Evolutionary conservation across 78 protist species (phyloP).

Genomic region (Thecamonas trahens): DNA sequence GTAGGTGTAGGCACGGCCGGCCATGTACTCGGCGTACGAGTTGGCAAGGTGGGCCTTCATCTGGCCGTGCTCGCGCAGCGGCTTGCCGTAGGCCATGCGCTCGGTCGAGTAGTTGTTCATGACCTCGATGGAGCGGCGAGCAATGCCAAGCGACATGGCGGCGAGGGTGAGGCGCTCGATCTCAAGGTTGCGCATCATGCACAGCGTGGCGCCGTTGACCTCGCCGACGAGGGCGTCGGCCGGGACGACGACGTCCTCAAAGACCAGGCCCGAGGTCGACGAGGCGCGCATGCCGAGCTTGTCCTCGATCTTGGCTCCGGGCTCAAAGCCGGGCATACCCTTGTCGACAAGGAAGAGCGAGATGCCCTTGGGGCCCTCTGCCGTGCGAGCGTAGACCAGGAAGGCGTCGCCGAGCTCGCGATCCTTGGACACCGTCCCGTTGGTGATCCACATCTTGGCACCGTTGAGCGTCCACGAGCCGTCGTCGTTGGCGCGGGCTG

Average conservation of each 20-base stretch:
- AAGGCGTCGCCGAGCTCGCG: slow-evolving; percentile 3
- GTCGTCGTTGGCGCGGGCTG: slow-evolving; percentile 13
- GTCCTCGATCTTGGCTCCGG: slow-evolving; percentile 17
- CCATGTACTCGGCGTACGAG: not conserved
- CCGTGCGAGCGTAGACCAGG: slow-evolving; percentile 26
- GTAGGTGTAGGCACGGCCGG: not conserved
- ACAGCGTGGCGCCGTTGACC: slow-evolving; percentile 6
- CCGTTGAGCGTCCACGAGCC: slow-evolving; percentile 35
- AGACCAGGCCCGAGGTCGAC: slow-evolving; percentile 37
- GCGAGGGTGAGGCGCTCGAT: slow-evolving; percentile 24
- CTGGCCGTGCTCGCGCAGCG: slow-evolving; percentile 27
- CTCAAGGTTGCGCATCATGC: slow-evolving; percentile 41
- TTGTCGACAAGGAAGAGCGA: slow-evolving; percentile 51
- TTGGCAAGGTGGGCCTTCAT: slow-evolving; percentile 10
- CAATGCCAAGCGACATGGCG: slow-evolving; percentile 25
- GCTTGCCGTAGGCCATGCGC: slow-evolving; percentile 18
- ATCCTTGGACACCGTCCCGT: slow-evolving; percentile 22
- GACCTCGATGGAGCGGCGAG: slow-evolving; percentile 21
- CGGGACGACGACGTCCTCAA: slow-evolving; percentile 20
- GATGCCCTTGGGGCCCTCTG: slow-evolving; percentile 14
- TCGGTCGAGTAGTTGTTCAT: slow-evolving; percentile 11
- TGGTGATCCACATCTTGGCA: slow-evolving; percentile 47
- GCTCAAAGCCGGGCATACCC: slow-evolving; percentile 3
- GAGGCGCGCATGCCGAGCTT: slow-evolving; percentile 56
- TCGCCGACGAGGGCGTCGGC: slow-evolving; percentile 16